These are phyloP conservation scores for Neurospora pannonica DNA, from an alignment of 495 filamentous ascomycete species.

Conservation along the genomic window DNA sequence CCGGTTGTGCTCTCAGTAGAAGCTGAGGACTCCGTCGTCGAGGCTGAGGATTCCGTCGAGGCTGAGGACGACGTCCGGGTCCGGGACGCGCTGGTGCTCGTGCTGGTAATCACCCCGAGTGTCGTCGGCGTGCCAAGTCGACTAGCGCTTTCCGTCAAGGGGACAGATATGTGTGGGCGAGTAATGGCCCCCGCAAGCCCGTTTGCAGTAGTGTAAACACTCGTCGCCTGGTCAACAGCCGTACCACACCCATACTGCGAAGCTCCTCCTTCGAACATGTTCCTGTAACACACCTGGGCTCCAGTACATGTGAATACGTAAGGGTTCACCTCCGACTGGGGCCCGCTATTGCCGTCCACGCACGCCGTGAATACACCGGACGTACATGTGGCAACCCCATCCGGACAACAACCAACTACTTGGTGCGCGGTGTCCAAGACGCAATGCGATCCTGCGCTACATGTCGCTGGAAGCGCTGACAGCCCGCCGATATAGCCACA, in stretches of 20 bases:
- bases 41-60: slow-evolving; percentile 1
- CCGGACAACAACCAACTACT: slow-evolving; percentile 41
- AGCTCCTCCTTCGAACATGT: slow-evolving; percentile 38
- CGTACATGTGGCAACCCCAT: slow-evolving; percentile 33
- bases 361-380: slow-evolving; percentile 40
- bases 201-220: slow-evolving; percentile 29
- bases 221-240: slow-evolving; percentile 31
- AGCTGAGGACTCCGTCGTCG: slow-evolving; percentile 5
- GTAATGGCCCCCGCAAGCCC: slow-evolving; percentile 22
- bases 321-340: slow-evolving; percentile 39
- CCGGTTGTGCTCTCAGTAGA: slow-evolving; percentile 10
- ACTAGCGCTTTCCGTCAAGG: slow-evolving; percentile 22
- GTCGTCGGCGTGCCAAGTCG: slow-evolving; percentile 28
- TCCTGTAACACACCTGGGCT: slow-evolving; percentile 35
- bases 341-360: slow-evolving; percentile 34
- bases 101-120: slow-evolving; percentile 16
- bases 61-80: slow-evolving; percentile 6
- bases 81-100: slow-evolving; percentile 7
- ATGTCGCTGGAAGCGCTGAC: slow-evolving; percentile 36
- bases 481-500: slow-evolving; percentile 40
- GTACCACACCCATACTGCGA: slow-evolving; percentile 41
- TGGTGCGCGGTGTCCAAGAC: slow-evolving; percentile 34
- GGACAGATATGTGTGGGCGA: slow-evolving; percentile 20
- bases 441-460: slow-evolving; percentile 40
- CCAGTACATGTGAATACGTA: slow-evolving; percentile 39